phyloP scores from a whole-genome alignment of 129 eudicot species.

The Centrapalus pauciflorus region DNA sequence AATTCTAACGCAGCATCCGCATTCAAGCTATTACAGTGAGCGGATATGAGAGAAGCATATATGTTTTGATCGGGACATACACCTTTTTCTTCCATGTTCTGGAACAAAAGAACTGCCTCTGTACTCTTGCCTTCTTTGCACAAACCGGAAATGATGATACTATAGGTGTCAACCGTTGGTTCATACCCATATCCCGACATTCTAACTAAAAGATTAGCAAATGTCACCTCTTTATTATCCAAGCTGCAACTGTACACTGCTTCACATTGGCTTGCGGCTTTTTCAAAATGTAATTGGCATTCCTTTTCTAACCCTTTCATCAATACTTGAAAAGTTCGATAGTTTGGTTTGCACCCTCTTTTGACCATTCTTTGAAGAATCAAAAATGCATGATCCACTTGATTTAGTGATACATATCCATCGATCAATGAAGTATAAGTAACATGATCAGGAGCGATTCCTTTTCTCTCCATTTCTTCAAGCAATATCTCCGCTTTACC shows the following conservation, averaged over 20 bases:
- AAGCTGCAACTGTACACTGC: slow-evolving; percentile 17
- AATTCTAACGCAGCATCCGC: slow-evolving; percentile 54
- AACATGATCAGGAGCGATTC: slow-evolving; percentile 69
- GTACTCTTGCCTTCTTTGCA: slow-evolving; percentile 53
- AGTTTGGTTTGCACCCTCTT: slow-evolving; percentile 59
- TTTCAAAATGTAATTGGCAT: slow-evolving; percentile 32
- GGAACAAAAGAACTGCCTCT: slow-evolving; percentile 55
- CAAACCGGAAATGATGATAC: slow-evolving; percentile 43
- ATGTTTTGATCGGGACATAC: slow-evolving; percentile 36
- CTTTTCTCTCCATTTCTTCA: slow-evolving; percentile 52
- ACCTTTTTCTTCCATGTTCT: slow-evolving; percentile 52
- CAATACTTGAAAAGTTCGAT: slow-evolving; percentile 55
- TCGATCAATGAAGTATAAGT: slow-evolving; percentile 65
- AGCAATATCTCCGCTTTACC: slow-evolving; percentile 62
- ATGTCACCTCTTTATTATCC: slow-evolving; percentile 32
- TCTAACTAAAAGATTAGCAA: slow-evolving; percentile 47
- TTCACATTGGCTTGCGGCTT: slow-evolving; percentile 43
- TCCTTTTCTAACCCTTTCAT: slow-evolving; percentile 61
- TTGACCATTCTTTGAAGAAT: slow-evolving; percentile 55
- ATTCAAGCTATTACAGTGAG: slow-evolving; percentile 50
- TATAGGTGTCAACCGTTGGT: slow-evolving; percentile 54
- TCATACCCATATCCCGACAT: slow-evolving; percentile 60
- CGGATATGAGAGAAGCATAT: slow-evolving; percentile 37
- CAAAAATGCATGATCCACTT: slow-evolving; percentile 53
- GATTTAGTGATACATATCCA: slow-evolving; percentile 55